Evolutionary conservation across 306 rosid genomes (phyloP), one percentile per base, ranked within the genome.

Genomic region (Cucurbita maxima): DNA sequence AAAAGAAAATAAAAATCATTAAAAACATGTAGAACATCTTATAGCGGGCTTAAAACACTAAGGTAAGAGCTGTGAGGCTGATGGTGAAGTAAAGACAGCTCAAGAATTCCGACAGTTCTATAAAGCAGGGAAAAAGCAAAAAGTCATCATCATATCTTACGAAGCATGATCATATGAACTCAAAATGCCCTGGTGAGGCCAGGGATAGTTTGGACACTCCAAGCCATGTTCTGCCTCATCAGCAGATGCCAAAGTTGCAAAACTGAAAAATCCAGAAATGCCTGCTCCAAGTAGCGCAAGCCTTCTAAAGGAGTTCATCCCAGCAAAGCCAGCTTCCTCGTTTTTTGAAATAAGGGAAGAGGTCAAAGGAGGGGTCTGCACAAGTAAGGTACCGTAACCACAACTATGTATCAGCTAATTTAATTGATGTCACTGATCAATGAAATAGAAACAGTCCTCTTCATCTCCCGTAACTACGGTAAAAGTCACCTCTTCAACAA

Each of bases 201-300:
- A 95, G 40, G 99, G 99, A 86, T 91, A 95, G 87, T 43, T 82
- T 69, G 99, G 91, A 78, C 88, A 85, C 41, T 82, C 96, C 60
- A 95, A 87, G 75, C 99, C 97, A 75, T 95, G 97, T 76, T 95
- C 99, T 60, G 97, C 96, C 84, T 95, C 99, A 87, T 95, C 99
- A 69, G 97, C 95, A 55, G 88, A 84, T 75, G 97, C 94, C 8
- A 86, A 76, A 30, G 96, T 85, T 58, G 92, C 87, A 83, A 95
- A 91, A 81, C 97, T 75, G 36, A 95, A 79, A 16, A 91, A 63
- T 45, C 99, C 96, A 5, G 97, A 86, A 56, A 95, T 77, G 55
- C 97, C 88, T 40, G 91, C 99, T 76, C 97, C 99, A 76, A 95
- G 58, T 61, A 95, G 86, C 8, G 97, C 99, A 79, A 95, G 85